phyloP scores from a whole-genome alignment of 257 asterid species.

The Capsicum rhomboideum region DNA sequence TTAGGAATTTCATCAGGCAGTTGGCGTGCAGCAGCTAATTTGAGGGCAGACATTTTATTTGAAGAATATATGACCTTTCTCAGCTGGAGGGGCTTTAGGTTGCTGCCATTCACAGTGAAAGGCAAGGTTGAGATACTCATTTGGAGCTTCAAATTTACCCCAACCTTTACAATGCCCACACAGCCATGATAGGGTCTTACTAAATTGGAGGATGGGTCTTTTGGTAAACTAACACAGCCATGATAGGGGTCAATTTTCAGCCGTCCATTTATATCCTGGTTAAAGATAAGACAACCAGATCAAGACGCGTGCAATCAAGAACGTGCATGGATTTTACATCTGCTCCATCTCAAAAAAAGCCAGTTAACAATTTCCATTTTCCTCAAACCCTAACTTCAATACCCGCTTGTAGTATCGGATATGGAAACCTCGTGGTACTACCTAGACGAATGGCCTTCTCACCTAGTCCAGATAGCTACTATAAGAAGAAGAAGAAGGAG shows the following conservation, averaged over 20 bases:
- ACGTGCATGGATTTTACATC: slow-evolving; percentile 33
- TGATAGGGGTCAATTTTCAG: neutral
- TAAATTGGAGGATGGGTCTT: neutral
- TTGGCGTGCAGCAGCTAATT: neutral
- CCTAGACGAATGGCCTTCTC: slow-evolving; percentile 9
- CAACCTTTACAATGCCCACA: too few relatives aligned
- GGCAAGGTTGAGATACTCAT: neutral
- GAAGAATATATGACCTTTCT: neutral
- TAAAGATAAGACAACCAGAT: too few relatives aligned
- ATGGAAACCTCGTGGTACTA: slow-evolving; percentile 13
- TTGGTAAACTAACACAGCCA: neutral
- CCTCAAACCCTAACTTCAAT: neutral
- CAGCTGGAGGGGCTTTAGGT: neutral
- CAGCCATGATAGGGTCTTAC: too few relatives aligned
- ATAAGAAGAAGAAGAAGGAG: slow-evolving; percentile 11
- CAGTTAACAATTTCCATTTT: slow-evolving; percentile 17
- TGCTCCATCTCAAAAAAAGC: slow-evolving; percentile 17
- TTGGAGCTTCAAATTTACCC: too few relatives aligned
- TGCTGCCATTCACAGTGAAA: neutral
- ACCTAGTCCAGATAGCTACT: slow-evolving; percentile 7
- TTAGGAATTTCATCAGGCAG: slow-evolving; percentile 7
- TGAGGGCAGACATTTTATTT: neutral
- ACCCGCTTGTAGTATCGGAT: slow-evolving; percentile 25
- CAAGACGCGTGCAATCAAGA: slow-evolving; percentile 17
- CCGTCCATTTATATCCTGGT: neutral